Evolutionary conservation across 495 filamentous ascomycete genomes (phyloP).

Genomic region (Astrothelium macrocarpum): DNA sequence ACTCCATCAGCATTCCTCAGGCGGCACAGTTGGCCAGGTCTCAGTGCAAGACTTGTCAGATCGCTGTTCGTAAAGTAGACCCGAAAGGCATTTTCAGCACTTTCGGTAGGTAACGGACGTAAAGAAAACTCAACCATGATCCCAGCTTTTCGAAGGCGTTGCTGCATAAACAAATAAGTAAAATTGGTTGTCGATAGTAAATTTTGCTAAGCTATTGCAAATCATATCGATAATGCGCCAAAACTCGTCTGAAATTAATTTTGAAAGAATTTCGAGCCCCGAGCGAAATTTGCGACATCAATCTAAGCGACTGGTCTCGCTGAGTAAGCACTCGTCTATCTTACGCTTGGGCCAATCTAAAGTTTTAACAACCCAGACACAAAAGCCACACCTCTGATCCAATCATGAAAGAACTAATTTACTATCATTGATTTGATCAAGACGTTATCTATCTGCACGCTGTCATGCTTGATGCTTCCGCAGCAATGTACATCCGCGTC

Average conservation of each 20-base stretch:
- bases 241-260: not conserved
- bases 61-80: conserved; percentile 58
- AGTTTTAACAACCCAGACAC: no score
- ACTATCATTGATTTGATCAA: not conserved
- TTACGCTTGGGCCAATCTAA: no score
- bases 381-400: no score
- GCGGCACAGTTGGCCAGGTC: conserved; percentile 48
- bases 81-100: conserved; percentile 52
- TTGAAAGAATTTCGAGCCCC: no score
- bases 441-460: not conserved
- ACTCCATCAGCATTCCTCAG: conserved; percentile 5
- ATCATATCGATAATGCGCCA: conserved; percentile 5
- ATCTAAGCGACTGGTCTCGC: no score
- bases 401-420: not conserved
- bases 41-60: conserved; percentile 49
- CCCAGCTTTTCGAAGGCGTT: not conserved
- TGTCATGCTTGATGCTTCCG: not conserved
- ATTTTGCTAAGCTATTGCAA: not conserved
- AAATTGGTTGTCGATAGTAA: not conserved
- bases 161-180: not conserved
- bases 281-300: no score
- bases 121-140: conserved; percentile 35
- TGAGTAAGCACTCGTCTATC: not conserved
- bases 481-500: not conserved
- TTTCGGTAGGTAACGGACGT: conserved; percentile 43